Conservation (phyloP, 768 basidiomycete genomes). For the Gymnopilus dilepis region DNA sequence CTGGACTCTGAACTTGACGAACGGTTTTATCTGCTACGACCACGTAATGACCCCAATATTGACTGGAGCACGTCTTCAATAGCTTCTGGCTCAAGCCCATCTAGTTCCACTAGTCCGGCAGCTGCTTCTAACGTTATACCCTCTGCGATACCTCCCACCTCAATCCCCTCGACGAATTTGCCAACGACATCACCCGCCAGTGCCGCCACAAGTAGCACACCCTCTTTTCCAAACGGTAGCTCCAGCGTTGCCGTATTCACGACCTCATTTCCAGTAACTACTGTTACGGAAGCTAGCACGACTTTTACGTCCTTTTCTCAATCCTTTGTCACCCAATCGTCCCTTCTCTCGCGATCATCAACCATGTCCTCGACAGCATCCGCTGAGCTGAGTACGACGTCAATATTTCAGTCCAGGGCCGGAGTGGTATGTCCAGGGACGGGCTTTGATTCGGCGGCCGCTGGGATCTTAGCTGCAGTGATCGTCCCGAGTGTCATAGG, state of each 20-base stretch:
- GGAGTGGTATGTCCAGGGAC: slow-evolving; percentile 63
- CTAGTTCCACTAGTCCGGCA: slow-evolving; percentile 5
- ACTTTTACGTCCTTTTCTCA: slow-evolving; percentile 48
- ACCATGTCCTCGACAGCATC: slow-evolving; percentile 29
- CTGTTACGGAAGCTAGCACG: slow-evolving; percentile 44
- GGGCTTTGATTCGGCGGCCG: slow-evolving; percentile 65
- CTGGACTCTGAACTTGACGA: slow-evolving; percentile 5
- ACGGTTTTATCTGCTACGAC: slow-evolving; percentile 22
- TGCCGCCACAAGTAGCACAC: slow-evolving; percentile 6
- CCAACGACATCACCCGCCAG: slow-evolving; percentile 8
- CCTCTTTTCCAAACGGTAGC: background rate
- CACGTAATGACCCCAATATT: slow-evolving; percentile 21
- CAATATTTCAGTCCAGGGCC: slow-evolving; percentile 27
- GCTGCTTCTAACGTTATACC: slow-evolving; percentile 11
- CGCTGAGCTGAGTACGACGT: slow-evolving; percentile 31
- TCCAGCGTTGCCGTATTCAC: slow-evolving; percentile 33
- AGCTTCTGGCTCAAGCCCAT: slow-evolving; percentile 13
- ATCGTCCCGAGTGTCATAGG: slow-evolving; percentile 64
- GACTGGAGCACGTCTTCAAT: slow-evolving; percentile 13
- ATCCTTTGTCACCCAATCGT: slow-evolving; percentile 35
- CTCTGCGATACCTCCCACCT: slow-evolving; percentile 15
- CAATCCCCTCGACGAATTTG: slow-evolving; percentile 4
- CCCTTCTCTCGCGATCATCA: slow-evolving; percentile 23
- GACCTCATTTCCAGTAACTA: slow-evolving; percentile 42
- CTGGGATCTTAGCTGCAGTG: slow-evolving; percentile 64